Conservation (phyloP, 2,329 filamentous ascomycete species). For the Calonectria ilicicola region DNA sequence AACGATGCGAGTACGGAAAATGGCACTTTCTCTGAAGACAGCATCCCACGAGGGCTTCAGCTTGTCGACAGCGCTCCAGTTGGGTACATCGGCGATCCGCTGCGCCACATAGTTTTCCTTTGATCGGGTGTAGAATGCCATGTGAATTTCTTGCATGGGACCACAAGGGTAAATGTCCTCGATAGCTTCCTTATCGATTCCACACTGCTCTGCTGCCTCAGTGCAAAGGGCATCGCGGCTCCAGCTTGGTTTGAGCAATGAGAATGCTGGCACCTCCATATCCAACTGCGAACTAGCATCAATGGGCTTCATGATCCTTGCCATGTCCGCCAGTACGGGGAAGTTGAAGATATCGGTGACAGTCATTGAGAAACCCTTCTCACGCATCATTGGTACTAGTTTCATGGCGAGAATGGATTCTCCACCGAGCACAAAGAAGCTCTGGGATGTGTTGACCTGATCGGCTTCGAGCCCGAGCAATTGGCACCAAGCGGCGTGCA, state of each 20-base stretch:
- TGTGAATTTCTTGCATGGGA: constrained; percentile 64
- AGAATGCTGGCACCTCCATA: constrained; percentile 50
- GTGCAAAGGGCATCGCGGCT: constrained; percentile 44
- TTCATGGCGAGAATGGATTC: constrained; percentile 65
- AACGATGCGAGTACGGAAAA: constrained; percentile 61
- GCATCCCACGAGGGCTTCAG: constrained; percentile 56
- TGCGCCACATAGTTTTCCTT: constrained; percentile 64
- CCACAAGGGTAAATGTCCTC: constrained; percentile 67
- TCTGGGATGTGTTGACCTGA: constrained; percentile 50
- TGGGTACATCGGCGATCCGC: constrained; percentile 54
- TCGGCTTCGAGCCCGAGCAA: constrained; percentile 49
- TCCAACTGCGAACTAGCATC: constrained; percentile 30
- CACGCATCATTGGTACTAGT: constrained; percentile 56
- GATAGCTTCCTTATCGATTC: constrained; percentile 44
- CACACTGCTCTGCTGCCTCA: constrained; percentile 48
- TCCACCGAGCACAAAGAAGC: constrained; percentile 61
- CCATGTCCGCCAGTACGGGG: constrained; percentile 59
- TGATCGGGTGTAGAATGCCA: constrained; percentile 62
- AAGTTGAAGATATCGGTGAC: constrained; percentile 59
- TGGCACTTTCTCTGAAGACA: constrained; percentile 50
- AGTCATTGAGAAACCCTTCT: constrained; percentile 53
- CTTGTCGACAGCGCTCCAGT: constrained; percentile 46
- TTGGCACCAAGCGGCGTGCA: constrained; percentile 52
- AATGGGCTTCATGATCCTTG: constrained; percentile 44
- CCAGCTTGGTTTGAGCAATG: constrained; percentile 49